Base-by-base conservation (phyloP, 2,329 filamentous ascomycete genomes). In the Biscogniauxia mediterranea region DNA sequence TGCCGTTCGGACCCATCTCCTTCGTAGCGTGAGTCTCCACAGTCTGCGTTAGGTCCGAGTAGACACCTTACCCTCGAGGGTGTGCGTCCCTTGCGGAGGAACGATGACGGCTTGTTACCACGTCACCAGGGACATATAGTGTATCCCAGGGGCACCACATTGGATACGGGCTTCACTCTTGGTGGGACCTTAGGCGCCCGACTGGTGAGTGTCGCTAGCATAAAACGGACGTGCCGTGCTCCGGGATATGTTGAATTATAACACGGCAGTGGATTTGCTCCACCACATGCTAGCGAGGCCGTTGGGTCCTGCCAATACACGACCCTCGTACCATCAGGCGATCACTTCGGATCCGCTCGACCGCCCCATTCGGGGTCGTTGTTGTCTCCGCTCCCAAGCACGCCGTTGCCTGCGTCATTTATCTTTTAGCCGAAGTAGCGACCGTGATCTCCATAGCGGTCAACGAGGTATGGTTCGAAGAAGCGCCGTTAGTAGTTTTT, bases 311-410 rank as follows among this genome's bases (percentile, higher is more conserved):
- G 77, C 68, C 69, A 80, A 62, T 78, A 83, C 0, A 75, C 75
- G 42, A 82, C 74, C 1, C 70, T 65, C 0, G 78, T 81, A 5
- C 75, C 74, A 62, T 82, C 80, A 1, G 65, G 71, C 1, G 76
- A 78, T 52, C 72, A 79, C 1, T 67, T 70, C 2, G 78, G 81
- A 64, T 82, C 80, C 5, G 80, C 81, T 11, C 71, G 68, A 3
- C 71, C 80, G 64, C 82, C 82, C 81, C 81, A 82, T 25, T 80
- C 73, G 0, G 79, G 76, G 57, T 82, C 79, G 57, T 79, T 77
- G n/a, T 78, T 61, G 28, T 32, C 28, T 32, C 28, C 28, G 56
- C 68, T 74, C 1, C 77, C 78, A 17, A 63, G 62, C 25, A 64
- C 74, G 2, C 69, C 71, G 20, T 75, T 69, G 1, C 74, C 74